Percentiles rank a stretch among this genome's conserved stretches.
Conservation (phyloP, 768 basidiomycete species). For the Stropharia rugosoannulata region DNA sequence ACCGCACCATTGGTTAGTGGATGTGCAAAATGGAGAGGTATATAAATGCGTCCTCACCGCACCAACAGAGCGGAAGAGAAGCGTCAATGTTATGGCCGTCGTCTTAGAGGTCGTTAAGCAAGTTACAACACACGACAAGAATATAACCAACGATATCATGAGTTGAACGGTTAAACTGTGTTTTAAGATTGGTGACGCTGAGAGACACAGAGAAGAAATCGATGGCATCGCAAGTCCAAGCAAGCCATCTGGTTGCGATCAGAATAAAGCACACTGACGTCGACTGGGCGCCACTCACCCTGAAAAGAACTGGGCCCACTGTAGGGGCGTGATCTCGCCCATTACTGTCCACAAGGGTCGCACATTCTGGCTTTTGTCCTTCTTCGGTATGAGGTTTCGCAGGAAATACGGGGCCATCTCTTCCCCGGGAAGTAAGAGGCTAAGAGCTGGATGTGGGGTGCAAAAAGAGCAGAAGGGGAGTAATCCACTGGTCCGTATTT, state of each 20-base stretch:
- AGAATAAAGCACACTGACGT: background rate
- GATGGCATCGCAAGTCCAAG: constrained; percentile 28
- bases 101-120: constrained; percentile 33
- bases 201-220: constrained; percentile 29
- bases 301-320: constrained; percentile 57
- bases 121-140: background rate
- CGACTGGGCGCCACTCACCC: constrained; percentile 40
- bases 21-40: background rate
- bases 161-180: constrained; percentile 19
- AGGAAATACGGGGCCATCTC: constrained; percentile 52
- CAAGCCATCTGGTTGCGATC: constrained; percentile 22
- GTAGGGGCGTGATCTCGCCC: constrained; percentile 41
- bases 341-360: constrained; percentile 44
- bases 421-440: background rate
- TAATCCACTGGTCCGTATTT: background rate
- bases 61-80: constrained; percentile 84
- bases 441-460: constrained; percentile 1
- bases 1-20: background rate
- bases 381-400: constrained; percentile 45
- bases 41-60: constrained; percentile 38
- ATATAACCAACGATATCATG: constrained; percentile 19
- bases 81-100: constrained; percentile 85
- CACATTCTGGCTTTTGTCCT: constrained; percentile 35
- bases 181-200: constrained; percentile 19
- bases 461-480: background rate